phyloP scores from a whole-genome alignment of 257 asterid genomes.

The Solanum pennellii region DNA sequence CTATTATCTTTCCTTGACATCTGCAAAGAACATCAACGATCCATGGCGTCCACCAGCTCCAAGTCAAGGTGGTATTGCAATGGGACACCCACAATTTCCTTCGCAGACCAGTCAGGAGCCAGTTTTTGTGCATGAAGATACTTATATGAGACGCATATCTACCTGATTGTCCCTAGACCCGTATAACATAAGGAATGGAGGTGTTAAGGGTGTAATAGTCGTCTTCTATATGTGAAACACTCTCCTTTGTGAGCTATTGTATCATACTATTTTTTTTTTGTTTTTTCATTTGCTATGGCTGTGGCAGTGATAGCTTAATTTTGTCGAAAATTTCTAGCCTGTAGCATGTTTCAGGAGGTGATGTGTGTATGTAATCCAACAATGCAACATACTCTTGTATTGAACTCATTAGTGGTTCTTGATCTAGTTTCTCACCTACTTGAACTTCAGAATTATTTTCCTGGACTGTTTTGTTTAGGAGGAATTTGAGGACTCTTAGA shows the following conservation, averaged over 20 bases:
- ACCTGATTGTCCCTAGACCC: slow-evolving; percentile 12
- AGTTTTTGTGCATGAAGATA: slow-evolving; percentile 84
- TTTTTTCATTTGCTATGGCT: not conserved
- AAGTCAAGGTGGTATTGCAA: slow-evolving; percentile 55
- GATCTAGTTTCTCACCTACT: not conserved
- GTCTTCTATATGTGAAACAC: not conserved
- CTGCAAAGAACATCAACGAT: slow-evolving; percentile 25
- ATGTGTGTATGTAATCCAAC: not conserved
- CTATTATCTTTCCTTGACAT: slow-evolving; percentile 40
- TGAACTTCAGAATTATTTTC: not conserved
- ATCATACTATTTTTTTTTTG: not conserved
- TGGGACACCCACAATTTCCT: slow-evolving; percentile 83
- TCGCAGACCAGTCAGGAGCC: slow-evolving; percentile 38
- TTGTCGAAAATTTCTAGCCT: not conserved
- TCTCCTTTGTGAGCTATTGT: not conserved
- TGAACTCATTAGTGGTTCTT: not conserved
- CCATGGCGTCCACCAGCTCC: slow-evolving; percentile 32
- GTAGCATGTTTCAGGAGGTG: not conserved
- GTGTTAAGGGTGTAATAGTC: not conserved
- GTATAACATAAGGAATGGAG: not conserved
- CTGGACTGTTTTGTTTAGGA: not conserved
- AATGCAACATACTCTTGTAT: not conserved
- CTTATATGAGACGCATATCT: slow-evolving; percentile 68
- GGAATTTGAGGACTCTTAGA: not conserved
- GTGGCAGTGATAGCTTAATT: not conserved